Evolutionary conservation across 176 grass and related monocot genomes (phyloP).

Genomic region (Oryza punctata): DNA sequence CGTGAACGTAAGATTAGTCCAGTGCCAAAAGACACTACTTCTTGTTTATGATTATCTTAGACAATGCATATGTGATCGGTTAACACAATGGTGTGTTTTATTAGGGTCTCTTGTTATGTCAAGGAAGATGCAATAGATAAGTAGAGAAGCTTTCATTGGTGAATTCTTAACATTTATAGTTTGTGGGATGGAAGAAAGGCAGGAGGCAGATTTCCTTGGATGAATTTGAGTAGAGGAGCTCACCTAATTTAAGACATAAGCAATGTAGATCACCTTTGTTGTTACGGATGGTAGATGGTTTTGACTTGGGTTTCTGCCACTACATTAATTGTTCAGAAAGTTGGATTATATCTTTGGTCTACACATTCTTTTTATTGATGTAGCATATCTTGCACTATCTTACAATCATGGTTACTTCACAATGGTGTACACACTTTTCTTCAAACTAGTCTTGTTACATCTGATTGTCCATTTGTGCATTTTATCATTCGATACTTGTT

Average conservation of each 20-base stretch:
- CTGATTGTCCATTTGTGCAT: neutral
- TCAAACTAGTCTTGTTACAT: neutral
- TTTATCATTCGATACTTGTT: neutral
- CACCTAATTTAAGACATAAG: neutral
- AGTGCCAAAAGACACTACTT: neutral
- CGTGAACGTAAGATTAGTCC: neutral
- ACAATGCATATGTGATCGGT: neutral
- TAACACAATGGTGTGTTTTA: neutral
- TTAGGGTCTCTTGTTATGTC: neutral
- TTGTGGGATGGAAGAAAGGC: neutral
- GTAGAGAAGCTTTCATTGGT: neutral
- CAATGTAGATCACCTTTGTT: neutral
- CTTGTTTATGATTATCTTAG: neutral
- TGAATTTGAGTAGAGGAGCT: slow-evolving; percentile 3
- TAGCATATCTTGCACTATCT: neutral
- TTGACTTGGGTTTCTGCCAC: neutral
- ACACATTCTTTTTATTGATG: slow-evolving; percentile 9
- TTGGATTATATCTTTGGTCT: neutral
- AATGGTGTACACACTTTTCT: neutral
- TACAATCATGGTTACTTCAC: neutral
- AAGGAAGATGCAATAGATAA: neutral
- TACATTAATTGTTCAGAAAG: slow-evolving; percentile 20
- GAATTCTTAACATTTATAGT: neutral
- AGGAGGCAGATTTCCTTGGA: neutral
- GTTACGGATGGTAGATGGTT: neutral